Conservation (phyloP, 257 asterid species). For the Anisodus acutangulus region DNA sequence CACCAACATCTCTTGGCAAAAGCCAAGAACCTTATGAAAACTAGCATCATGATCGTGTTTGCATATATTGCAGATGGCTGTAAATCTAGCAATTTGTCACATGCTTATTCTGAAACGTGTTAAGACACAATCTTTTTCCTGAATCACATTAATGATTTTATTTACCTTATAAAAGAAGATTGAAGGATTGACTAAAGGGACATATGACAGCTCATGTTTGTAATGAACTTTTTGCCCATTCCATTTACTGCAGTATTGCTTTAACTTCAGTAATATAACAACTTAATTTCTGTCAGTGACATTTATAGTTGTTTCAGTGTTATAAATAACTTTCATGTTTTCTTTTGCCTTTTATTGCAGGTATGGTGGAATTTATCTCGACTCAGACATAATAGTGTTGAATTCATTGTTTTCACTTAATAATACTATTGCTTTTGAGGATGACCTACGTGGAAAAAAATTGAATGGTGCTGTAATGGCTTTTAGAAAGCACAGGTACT, state of each 20-base stretch:
- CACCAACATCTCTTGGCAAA: constrained; percentile 4
- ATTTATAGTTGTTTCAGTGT: neutral
- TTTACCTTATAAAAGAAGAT: neutral
- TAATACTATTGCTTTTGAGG: constrained; percentile 71
- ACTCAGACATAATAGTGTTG: constrained; percentile 83
- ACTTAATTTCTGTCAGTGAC: constrained; percentile 8
- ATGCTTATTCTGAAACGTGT: neutral
- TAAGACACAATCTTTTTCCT: neutral
- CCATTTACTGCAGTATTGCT: neutral
- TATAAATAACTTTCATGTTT: neutral
- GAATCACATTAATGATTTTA: neutral
- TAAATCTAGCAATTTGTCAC: neutral
- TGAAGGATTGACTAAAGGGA: constrained; percentile 12
- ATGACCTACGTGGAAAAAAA: constrained; percentile 53
- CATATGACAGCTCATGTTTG: constrained; percentile 6
- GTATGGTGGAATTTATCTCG: constrained; percentile 94
- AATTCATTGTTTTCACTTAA: constrained; percentile 64
- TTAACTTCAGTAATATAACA: neutral
- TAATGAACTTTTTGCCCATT: neutral
- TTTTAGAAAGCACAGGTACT: constrained; percentile 85
- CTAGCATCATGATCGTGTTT: neutral
- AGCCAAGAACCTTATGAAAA: constrained; percentile 13
- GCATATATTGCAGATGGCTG: neutral
- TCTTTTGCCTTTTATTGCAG: constrained; percentile 45
- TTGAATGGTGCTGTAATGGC: constrained; percentile 95